Evolutionary conservation across 2,329 filamentous ascomycete species (phyloP).

Genomic region (Cladobotryum mycophilum): DNA sequence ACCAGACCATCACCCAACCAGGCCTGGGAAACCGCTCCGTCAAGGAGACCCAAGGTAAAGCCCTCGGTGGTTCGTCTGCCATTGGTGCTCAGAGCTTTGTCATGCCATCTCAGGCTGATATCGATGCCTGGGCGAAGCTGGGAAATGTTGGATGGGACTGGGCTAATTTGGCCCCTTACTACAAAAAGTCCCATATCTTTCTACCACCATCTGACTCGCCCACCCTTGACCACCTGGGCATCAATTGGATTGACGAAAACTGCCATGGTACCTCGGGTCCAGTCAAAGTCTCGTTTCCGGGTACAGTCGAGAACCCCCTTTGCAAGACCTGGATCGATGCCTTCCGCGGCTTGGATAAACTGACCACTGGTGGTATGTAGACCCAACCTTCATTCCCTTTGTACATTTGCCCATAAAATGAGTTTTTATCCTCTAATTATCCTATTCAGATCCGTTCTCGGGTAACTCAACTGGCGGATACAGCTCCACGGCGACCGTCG

Average conservation of each 20-base stretch:
- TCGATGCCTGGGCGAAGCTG: slow-evolving; percentile 22
- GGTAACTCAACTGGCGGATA: too few relatives aligned
- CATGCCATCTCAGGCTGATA: slow-evolving; percentile 12
- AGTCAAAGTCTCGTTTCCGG: slow-evolving; percentile 2
- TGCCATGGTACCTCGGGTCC: neutral
- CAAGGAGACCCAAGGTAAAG: slow-evolving; percentile 15
- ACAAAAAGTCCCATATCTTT: neutral
- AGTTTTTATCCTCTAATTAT: too few relatives aligned
- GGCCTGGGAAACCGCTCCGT: slow-evolving; percentile 15
- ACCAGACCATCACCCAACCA: slow-evolving; percentile 3
- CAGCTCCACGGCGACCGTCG: too few relatives aligned
- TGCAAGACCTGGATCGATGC: neutral
- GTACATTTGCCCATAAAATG: too few relatives aligned
- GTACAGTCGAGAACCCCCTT: neutral
- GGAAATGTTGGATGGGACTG: slow-evolving; percentile 25
- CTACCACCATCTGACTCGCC: neutral
- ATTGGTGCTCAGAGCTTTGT: neutral
- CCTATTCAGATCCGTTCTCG: too few relatives aligned
- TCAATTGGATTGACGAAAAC: slow-evolving; percentile 2
- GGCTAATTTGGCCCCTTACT: slow-evolving; percentile 10
- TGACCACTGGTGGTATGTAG: too few relatives aligned
- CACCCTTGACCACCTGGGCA: slow-evolving; percentile 2
- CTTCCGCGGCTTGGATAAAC: too few relatives aligned
- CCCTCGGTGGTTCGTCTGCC: slow-evolving; percentile 21
- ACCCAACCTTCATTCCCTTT: too few relatives aligned